Evolutionary conservation across 257 asterid genomes (phyloP).

Genomic region (Fraxinus quadrangulata): DNA sequence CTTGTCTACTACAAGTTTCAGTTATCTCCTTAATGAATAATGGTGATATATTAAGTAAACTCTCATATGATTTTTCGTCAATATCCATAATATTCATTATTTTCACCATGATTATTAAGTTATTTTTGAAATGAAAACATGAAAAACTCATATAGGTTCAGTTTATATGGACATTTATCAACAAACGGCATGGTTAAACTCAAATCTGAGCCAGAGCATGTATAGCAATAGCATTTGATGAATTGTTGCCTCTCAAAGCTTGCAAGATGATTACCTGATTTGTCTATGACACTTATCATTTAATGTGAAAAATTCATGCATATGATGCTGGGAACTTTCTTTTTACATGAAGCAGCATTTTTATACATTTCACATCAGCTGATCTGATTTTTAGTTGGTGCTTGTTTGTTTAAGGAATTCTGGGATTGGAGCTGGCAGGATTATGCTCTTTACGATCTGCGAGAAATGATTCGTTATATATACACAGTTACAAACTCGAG

Average conservation of each 20-base stretch:
- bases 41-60: constrained; percentile 11
- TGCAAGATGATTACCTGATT: neutral
- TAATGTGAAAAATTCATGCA: constrained; percentile 14
- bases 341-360: neutral
- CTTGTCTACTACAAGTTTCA: neutral
- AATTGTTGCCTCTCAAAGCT: neutral
- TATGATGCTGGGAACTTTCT: neutral
- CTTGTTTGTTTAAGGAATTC: constrained; percentile 57
- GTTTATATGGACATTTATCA: neutral
- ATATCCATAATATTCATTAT: neutral
- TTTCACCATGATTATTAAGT: neutral
- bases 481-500: constrained; percentile 59
- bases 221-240: constrained; percentile 9
- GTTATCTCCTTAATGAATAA: neutral
- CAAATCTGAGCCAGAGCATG: neutral
- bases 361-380: constrained; percentile 3
- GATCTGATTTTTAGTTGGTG: constrained; percentile 19
- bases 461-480: constrained; percentile 73
- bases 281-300: constrained; percentile 8
- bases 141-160: constrained; percentile 6
- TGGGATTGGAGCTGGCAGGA: constrained; percentile 99
- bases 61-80: neutral
- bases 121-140: neutral
- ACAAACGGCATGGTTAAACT: constrained; percentile 1
- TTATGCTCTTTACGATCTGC: constrained; percentile 78